These are phyloP conservation scores for Penicillium sp. DNA, from an alignment of 2,329 filamentous ascomycete species.

Conservation along the genomic window DNA sequence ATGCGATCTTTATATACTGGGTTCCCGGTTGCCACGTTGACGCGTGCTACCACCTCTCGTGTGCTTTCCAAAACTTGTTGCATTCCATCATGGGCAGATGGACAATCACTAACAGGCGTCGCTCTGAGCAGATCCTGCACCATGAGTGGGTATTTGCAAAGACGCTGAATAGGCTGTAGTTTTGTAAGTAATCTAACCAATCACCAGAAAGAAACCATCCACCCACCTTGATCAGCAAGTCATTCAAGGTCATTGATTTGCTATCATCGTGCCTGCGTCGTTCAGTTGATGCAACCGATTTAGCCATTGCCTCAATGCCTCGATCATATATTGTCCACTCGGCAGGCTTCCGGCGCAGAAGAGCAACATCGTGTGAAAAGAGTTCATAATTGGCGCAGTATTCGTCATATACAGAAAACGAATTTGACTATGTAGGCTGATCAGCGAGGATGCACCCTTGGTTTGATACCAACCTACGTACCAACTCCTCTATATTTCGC, in stretches of 20 bases:
- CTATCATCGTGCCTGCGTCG: conserved; percentile 63
- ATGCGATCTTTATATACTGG: conserved; percentile 68
- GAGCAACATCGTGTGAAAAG: conserved; percentile 75
- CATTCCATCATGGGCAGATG: conserved; percentile 77
- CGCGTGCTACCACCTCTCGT: conserved; percentile 72
- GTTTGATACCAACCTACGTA: conserved; percentile 27
- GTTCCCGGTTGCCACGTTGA: conserved; percentile 84
- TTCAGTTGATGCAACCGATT: conserved; percentile 71
- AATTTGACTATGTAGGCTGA: conserved; percentile 65
- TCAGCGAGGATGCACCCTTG: conserved; percentile 43
- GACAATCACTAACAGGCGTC: conserved; percentile 83
- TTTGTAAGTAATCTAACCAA: conserved; percentile 14
- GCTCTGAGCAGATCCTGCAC: conserved; percentile 81
- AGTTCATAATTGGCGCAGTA: conserved; percentile 89
- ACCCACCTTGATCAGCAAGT: conserved; percentile 83
- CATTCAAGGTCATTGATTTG: conserved; percentile 79
- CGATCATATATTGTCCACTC: conserved; percentile 80
- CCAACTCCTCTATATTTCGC: conserved; percentile 55
- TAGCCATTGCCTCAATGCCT: conserved; percentile 80
- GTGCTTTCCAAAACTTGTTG: conserved; percentile 72
- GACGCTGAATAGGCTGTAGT: conserved; percentile 81
- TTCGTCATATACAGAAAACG: conserved; percentile 86
- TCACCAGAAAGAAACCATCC: conserved; percentile 9
- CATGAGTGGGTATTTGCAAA: conserved; percentile 87
- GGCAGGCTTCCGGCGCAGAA: conserved; percentile 67